A percentile compares a stretch with the other conserved stretches of the same genome.
Evolutionary conservation across 176 grass and related monocot species (phyloP).

Genomic region (Thinopyrum elongatum): DNA sequence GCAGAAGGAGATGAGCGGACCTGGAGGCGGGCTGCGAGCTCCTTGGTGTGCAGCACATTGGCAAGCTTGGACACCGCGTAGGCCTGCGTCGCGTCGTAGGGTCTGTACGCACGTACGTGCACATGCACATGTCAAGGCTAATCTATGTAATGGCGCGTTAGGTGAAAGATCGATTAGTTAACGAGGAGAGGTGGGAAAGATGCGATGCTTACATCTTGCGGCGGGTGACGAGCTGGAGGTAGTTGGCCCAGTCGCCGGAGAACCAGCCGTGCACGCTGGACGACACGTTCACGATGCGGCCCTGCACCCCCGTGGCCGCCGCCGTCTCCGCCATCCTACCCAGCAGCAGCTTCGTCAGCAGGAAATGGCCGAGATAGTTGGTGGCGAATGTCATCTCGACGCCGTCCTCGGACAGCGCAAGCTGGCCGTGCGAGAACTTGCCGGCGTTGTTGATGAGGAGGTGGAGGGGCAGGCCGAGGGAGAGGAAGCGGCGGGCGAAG

Average conservation of each 20-base stretch:
- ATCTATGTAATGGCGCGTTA: too few species aligned
- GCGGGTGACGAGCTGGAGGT: constrained; percentile 71
- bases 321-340: constrained; percentile 77
- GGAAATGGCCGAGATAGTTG: constrained; percentile 88
- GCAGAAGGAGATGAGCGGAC: too few species aligned
- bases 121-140: background rate
- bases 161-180: too few species aligned
- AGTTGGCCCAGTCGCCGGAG: constrained; percentile 80
- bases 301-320: constrained; percentile 57
- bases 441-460: constrained; percentile 99
- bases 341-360: constrained; percentile 69
- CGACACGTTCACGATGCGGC: constrained; percentile 86
- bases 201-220: constrained; percentile 60
- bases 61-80: constrained; percentile 93
- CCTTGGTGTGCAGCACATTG: constrained; percentile 74
- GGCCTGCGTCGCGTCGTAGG: constrained; percentile 85
- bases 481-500: constrained; percentile 69
- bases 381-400: constrained; percentile 99
- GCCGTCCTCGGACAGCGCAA: constrained; percentile 84
- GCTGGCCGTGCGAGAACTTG: constrained; percentile 86
- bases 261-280: constrained; percentile 98
- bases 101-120: constrained; percentile 23
- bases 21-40: constrained; percentile 49
- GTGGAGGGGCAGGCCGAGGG: constrained; percentile 67
- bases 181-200: background rate